Evolutionary conservation across 139 green algal species (phyloP).

Genomic region (Chlorella sorokiniana): DNA sequence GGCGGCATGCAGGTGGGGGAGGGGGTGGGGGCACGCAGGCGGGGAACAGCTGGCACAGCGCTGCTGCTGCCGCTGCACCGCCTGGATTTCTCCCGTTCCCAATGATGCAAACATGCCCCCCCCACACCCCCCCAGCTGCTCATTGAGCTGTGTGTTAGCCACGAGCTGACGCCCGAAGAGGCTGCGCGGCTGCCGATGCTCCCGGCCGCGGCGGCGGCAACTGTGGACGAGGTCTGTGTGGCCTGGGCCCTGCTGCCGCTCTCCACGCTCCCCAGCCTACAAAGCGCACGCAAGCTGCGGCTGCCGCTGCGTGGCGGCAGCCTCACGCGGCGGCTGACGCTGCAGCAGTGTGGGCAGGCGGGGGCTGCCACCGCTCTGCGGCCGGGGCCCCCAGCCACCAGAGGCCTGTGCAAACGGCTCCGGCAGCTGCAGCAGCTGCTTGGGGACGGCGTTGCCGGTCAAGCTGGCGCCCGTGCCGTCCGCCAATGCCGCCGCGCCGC

Average conservation of each 20-base stretch:
- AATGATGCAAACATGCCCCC: not conserved
- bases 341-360: not conserved
- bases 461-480: not conserved
- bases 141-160: slow-evolving; percentile 4
- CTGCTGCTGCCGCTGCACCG: too few relatives aligned
- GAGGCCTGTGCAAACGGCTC: too few relatives aligned
- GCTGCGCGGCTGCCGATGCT: not conserved
- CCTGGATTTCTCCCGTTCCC: too few relatives aligned
- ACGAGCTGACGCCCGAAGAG: slow-evolving; percentile 13
- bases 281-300: not conserved
- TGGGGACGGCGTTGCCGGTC: too few relatives aligned
- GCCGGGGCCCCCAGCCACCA: too few relatives aligned
- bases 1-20: not conserved
- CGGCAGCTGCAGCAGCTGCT: not conserved
- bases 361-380: not conserved
- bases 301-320: slow-evolving; percentile 1
- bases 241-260: slow-evolving; percentile 15
- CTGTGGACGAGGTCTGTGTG: slow-evolving; percentile 14
- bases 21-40: not conserved
- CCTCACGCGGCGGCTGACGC: not conserved
- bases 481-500: not conserved
- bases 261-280: slow-evolving; percentile 4
- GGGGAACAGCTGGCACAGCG: too few relatives aligned
- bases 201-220: not conserved
- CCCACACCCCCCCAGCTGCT: not conserved